A percentile compares a stretch with the other conserved stretches of the same genome.
Evolutionary conservation across 352 stramenopile genomes (phyloP).

Genomic region (Phytopythium delawarense): DNA sequence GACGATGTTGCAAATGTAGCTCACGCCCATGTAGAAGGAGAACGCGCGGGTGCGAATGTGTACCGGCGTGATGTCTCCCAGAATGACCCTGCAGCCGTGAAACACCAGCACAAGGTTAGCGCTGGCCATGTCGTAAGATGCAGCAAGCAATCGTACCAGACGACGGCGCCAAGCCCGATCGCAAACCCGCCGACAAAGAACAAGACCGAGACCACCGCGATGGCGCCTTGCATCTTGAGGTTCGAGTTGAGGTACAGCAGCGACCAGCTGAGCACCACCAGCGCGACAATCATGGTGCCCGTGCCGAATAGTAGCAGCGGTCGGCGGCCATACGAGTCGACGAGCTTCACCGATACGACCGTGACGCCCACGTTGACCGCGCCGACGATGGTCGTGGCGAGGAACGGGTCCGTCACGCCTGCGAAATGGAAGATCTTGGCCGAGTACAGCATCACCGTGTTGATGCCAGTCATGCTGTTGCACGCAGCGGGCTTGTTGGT

Average conservation of each 20-base stretch:
- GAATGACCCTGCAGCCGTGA: slow-evolving; percentile 52
- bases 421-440: slow-evolving; percentile 90
- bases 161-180: slow-evolving; percentile 71
- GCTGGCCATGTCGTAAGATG: background rate
- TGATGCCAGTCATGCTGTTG: slow-evolving; percentile 84
- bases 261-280: slow-evolving; percentile 62
- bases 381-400: slow-evolving; percentile 71
- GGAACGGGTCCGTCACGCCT: slow-evolving; percentile 80
- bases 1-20: slow-evolving; percentile 85
- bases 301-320: slow-evolving; percentile 72
- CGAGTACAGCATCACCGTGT: slow-evolving; percentile 91
- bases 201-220: slow-evolving; percentile 79
- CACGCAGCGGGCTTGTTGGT: background rate
- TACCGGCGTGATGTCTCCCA: slow-evolving; percentile 87
- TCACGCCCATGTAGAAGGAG: slow-evolving; percentile 79
- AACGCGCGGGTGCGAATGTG: slow-evolving; percentile 82
- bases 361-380: slow-evolving; percentile 77
- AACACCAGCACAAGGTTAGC: slow-evolving; percentile 1
- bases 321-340: slow-evolving; percentile 71
- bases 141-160: slow-evolving; percentile 42
- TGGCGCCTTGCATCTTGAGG: slow-evolving; percentile 39
- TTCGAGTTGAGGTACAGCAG: slow-evolving; percentile 57
- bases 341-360: slow-evolving; percentile 67
- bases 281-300: slow-evolving; percentile 61
- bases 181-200: slow-evolving; percentile 85